A percentile compares a stretch with the other conserved stretches of the same genome.
phyloP scores from a whole-genome alignment of 75 land plant species.

The Pinus tabuliformis region DNA sequence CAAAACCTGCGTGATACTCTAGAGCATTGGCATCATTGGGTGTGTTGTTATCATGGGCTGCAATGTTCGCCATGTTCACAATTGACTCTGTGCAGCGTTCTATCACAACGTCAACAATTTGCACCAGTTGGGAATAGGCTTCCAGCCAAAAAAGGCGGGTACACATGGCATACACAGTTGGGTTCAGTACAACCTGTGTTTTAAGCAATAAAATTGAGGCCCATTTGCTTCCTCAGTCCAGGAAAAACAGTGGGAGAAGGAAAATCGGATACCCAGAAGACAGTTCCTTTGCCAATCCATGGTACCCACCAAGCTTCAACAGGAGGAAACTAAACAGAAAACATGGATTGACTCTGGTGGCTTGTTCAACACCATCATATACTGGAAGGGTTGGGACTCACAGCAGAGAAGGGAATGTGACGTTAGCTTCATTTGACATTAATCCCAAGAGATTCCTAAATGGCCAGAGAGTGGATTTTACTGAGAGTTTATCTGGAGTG shows the following conservation, averaged over 20 bases:
- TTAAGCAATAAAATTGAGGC: background rate
- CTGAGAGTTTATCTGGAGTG: constrained; percentile 68
- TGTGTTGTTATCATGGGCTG: too few relatives aligned
- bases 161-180: constrained; percentile 5
- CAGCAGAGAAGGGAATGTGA: constrained; percentile 36
- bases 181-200: background rate
- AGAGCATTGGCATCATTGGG: too few relatives aligned
- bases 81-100: too few relatives aligned
- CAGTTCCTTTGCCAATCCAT: background rate
- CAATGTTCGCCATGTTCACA: too few relatives aligned
- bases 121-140: too few relatives aligned
- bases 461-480: constrained; percentile 11
- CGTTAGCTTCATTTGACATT: constrained; percentile 54
- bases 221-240: background rate
- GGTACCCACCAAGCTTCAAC: background rate
- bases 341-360: background rate
- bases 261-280: background rate
- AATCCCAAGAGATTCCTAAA: constrained; percentile 16
- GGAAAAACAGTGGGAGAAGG: background rate
- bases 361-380: background rate
- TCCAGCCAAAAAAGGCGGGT: too few relatives aligned
- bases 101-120: too few relatives aligned
- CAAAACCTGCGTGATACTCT: too few relatives aligned
- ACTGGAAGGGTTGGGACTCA: constrained; percentile 2
- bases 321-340: background rate